Evolutionary conservation across 768 basidiomycete species (phyloP).

Genomic region (Macrolepiota fuliginosa): DNA sequence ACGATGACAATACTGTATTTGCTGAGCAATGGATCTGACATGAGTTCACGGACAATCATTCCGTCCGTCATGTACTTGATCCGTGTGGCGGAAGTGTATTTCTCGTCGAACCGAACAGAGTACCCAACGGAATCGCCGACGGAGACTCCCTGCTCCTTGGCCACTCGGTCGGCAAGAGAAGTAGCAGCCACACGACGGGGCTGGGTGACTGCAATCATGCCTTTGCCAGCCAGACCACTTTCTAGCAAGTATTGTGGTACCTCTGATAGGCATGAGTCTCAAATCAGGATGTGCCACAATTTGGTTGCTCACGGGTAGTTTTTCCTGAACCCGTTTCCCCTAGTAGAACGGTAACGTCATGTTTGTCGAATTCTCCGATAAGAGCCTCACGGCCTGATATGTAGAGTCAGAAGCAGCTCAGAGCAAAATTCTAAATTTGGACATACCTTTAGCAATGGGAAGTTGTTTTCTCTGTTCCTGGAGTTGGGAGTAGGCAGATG

Average conservation of each 20-base stretch:
- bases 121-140: slow-evolving; percentile 88
- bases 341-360: slow-evolving; percentile 85
- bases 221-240: slow-evolving; percentile 65
- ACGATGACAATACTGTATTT: slow-evolving; percentile 87
- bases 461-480: slow-evolving; percentile 69
- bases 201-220: slow-evolving; percentile 90
- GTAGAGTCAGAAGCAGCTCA: neutral
- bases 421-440: neutral
- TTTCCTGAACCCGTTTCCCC: slow-evolving; percentile 99
- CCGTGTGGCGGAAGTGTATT: slow-evolving; percentile 63
- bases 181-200: slow-evolving; percentile 95
- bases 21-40: slow-evolving; percentile 72
- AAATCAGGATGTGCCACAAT: neutral
- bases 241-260: slow-evolving; percentile 95
- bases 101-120: slow-evolving; percentile 94
- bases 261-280: slow-evolving; percentile 48
- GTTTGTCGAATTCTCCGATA: slow-evolving; percentile 65
- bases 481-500: slow-evolving; percentile 28
- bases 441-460: slow-evolving; percentile 76
- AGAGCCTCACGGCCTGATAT: slow-evolving; percentile 70
- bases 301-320: slow-evolving; percentile 82
- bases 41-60: slow-evolving; percentile 92
- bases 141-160: slow-evolving; percentile 70
- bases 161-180: slow-evolving; percentile 88
- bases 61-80: slow-evolving; percentile 98